These are phyloP conservation scores for Ligustrum vulgare DNA, from an alignment of 257 asterid species.

Conservation along the genomic window DNA sequence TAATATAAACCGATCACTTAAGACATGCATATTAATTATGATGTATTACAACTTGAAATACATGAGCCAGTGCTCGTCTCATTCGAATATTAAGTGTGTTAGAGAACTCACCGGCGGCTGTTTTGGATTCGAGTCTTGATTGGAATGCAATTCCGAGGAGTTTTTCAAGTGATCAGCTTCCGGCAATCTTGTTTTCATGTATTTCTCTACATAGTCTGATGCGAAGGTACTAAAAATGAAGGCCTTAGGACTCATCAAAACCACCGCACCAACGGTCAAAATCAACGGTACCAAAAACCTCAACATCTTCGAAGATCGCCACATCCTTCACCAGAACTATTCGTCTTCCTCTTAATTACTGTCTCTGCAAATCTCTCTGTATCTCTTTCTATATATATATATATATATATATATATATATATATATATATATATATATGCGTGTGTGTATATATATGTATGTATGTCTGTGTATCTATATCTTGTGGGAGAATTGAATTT, in stretches of 20 bases:
- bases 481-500: not conserved
- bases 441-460: too few species aligned
- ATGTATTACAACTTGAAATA: not conserved
- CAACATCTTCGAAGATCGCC: conserved; percentile 8
- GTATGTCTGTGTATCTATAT: not conserved
- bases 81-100: too few species aligned
- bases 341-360: not conserved
- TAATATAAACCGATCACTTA: not conserved
- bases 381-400: not conserved
- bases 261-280: conserved; percentile 21
- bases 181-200: conserved; percentile 16
- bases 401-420: too few species aligned
- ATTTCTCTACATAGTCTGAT: conserved; percentile 11
- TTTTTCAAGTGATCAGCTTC: not conserved
- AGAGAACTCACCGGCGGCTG: conserved; percentile 23
- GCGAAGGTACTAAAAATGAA: conserved; percentile 3
- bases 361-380: not conserved
- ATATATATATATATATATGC: too few species aligned
- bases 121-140: not conserved
- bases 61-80: too few species aligned
- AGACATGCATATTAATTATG: too few species aligned
- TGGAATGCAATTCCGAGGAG: not conserved
- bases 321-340: not conserved
- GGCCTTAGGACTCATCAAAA: conserved; percentile 17
- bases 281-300: conserved; percentile 30